phyloP scores from a whole-genome alignment of 1,284 basidiomycete genomes.

The Boletellus dicymbophilus region DNA sequence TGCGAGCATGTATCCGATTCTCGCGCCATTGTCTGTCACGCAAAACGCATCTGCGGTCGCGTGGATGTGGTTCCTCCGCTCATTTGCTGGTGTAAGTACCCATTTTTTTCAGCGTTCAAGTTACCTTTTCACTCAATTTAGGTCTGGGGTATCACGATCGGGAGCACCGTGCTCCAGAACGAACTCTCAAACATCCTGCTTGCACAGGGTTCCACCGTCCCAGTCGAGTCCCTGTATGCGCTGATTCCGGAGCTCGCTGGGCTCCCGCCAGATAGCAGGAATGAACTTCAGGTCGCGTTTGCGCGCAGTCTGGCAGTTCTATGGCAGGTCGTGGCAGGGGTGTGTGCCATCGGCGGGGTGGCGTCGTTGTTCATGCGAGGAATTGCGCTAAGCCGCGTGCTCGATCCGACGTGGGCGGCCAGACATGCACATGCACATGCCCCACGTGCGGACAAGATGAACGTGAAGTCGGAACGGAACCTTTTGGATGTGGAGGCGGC shows the following conservation, averaged over 20 bases:
- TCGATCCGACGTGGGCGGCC: slow-evolving; percentile 12
- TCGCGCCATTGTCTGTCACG: slow-evolving; percentile 29
- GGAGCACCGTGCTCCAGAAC: slow-evolving; percentile 23
- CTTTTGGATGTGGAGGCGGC: no score
- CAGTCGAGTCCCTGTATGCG: slow-evolving; percentile 10
- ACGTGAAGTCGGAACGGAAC: no score
- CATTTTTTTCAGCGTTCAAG: neutral
- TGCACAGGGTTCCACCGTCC: neutral
- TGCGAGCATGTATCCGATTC: slow-evolving; percentile 31
- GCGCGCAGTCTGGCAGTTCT: slow-evolving; percentile 8
- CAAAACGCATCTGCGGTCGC: slow-evolving; percentile 28
- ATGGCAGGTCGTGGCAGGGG: slow-evolving; percentile 9
- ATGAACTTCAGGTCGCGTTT: slow-evolving; percentile 14
- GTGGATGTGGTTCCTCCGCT: slow-evolving; percentile 29
- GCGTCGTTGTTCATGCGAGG: slow-evolving; percentile 18
- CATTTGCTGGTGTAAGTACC: slow-evolving; percentile 23
- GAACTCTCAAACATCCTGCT: slow-evolving; percentile 11
- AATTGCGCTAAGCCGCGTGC: slow-evolving; percentile 1
- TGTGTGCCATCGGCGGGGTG: slow-evolving; percentile 8
- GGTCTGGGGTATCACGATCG: slow-evolving; percentile 25
- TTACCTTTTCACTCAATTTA: neutral
- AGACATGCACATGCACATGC: neutral
- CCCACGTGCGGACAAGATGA: no score
- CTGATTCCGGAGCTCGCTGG: slow-evolving; percentile 15
- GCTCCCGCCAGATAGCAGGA: neutral